Percentiles rank a stretch among this genome's conserved stretches.
Conservation (phyloP, 164 flowering plant species). For the Stephania yunnanensis region DNA sequence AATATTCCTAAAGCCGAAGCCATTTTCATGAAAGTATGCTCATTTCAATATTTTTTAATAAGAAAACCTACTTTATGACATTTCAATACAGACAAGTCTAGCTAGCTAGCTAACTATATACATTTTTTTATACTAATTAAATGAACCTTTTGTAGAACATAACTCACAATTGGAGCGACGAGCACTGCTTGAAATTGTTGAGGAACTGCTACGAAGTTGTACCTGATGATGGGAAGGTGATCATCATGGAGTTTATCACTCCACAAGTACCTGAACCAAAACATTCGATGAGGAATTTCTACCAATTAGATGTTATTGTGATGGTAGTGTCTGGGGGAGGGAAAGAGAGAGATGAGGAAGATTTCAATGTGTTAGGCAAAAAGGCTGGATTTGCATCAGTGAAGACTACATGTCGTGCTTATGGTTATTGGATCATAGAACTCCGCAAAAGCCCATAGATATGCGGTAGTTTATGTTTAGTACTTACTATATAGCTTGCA, state of each 20-base stretch:
- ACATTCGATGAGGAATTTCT: constrained; percentile 2
- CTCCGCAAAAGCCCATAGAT: constrained; percentile 16
- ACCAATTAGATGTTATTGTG: constrained; percentile 18
- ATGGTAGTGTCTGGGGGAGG: constrained; percentile 16
- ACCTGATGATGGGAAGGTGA: constrained; percentile 30
- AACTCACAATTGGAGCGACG: constrained; percentile 28
- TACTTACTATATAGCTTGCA: too few relatives aligned
- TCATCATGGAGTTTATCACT: constrained; percentile 25
- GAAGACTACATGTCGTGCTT: not conserved
- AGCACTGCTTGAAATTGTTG: constrained; percentile 24
- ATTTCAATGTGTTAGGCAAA: constrained; percentile 22
- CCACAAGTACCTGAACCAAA: constrained; percentile 21
- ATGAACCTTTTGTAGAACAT: constrained; percentile 6
- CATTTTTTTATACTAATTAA: too few relatives aligned
- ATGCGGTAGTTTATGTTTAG: too few relatives aligned
- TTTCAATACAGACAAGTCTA: too few relatives aligned
- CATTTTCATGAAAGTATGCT: not conserved
- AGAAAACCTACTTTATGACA: too few relatives aligned
- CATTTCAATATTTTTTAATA: too few relatives aligned
- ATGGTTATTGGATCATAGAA: constrained; percentile 21
- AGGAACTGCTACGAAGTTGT: constrained; percentile 31
- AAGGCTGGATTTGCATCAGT: constrained; percentile 20
- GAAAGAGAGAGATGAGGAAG: constrained; percentile 27
- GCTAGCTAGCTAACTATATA: too few relatives aligned
- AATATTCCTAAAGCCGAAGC: not conserved